Base-by-base conservation (phyloP, 331 rosid species). In the Dryas integrifolia region DNA sequence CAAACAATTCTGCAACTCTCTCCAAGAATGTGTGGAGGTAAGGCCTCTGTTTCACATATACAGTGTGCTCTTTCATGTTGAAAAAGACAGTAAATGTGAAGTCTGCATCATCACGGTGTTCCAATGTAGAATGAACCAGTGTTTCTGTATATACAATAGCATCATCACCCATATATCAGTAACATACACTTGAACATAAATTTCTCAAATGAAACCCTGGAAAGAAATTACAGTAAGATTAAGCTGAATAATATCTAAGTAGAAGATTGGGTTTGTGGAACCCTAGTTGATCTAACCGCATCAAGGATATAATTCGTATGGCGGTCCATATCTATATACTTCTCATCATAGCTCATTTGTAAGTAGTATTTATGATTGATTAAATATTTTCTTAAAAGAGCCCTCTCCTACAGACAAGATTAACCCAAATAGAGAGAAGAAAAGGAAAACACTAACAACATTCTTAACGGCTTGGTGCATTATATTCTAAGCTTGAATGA, bases 61-160 rank as follows among this genome's bases (percentile, higher is more conserved):
- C 99, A 14, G 80, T 88, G 85, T 91, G 90, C 78, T 95, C 97
- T 82, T 92, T 95, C 97, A 87, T 83, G 77, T 89, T 82, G 85
- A 89, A 95, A 82, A 87, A 91, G 56, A 95, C 96, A 2, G 82
- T 56, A 78, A 95, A 91, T 67, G 88, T 84, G 88, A 95, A 95
- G 85, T 95, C 97, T 0, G 97, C 95, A 67, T 89, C 89, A 74
- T 91, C 93, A 49, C 85, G 83, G 16, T 79, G 90, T 66, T 91
- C 97, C 87, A 95, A 79, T 15, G 96, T 88, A 76, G 99, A 88
- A 85, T 95, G 99, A 74, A 95, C 99, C 63, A 95, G 96, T 51
- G 99, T 95, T 88, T 95, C 99, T 95, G 96, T 87, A 79, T 6
- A 76, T 60, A 73, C 44, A 61, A 72, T 67, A 77, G 58, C 66